phyloP scores from a whole-genome alignment of 2,329 filamentous ascomycete species.

The Cladorrhinum sp. region DNA sequence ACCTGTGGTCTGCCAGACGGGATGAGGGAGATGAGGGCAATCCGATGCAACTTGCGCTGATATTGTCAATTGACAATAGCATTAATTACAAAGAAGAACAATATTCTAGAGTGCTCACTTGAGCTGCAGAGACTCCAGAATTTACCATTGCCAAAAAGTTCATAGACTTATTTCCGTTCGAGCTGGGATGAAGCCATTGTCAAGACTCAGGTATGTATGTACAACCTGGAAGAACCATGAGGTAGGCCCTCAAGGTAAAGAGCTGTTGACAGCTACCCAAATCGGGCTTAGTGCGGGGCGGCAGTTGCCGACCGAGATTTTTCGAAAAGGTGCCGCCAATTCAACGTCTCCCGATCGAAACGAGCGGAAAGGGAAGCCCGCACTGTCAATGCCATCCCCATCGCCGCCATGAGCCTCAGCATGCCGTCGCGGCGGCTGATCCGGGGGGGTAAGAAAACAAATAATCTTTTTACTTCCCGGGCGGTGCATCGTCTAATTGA shows the following conservation, averaged over 20 bases:
- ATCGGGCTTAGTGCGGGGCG: slow-evolving; percentile 19
- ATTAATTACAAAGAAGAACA: too few species aligned
- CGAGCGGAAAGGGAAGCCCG: slow-evolving; percentile 2
- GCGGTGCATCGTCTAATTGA: neutral
- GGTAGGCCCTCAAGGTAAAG: neutral
- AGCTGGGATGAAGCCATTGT: too few species aligned
- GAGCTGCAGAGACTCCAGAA: too few species aligned
- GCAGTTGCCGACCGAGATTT: slow-evolving; percentile 27
- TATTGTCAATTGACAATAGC: too few species aligned
- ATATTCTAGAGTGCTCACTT: too few species aligned
- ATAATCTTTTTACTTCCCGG: too few species aligned
- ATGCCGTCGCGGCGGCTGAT: slow-evolving; percentile 61
- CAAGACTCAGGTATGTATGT: too few species aligned
- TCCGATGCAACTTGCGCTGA: too few species aligned
- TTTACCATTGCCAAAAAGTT: too few species aligned
- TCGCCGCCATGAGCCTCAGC: slow-evolving; percentile 60
- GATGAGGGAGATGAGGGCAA: neutral
- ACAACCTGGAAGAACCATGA: too few species aligned
- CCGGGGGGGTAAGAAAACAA: slow-evolving; percentile 51
- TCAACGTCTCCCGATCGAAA: slow-evolving; percentile 20
- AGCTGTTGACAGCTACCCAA: slow-evolving; percentile 15
- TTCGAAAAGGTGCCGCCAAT: slow-evolving; percentile 12
- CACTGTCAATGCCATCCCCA: slow-evolving; percentile 25
- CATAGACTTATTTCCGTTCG: too few species aligned
- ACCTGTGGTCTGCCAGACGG: neutral